Conservation (phyloP, 1,284 basidiomycete species). For the Flammula alnicola region DNA sequence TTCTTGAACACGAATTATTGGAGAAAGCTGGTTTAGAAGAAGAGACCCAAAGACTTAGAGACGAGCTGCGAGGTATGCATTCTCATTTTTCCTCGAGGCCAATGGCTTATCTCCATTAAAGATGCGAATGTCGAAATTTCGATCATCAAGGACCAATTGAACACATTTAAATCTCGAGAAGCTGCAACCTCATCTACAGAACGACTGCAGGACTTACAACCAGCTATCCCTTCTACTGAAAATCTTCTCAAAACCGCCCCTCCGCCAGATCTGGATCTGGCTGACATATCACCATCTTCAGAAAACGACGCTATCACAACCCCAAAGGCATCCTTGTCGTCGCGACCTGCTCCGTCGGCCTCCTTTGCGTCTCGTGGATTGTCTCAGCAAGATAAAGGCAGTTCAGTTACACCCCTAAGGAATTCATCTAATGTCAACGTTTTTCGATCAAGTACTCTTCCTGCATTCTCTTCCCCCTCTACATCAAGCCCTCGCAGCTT, state of each 20-base stretch:
- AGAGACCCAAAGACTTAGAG: slow-evolving; percentile 89
- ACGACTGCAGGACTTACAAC: slow-evolving; percentile 24
- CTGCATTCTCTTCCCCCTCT: slow-evolving; percentile 51
- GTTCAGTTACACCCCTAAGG: slow-evolving; percentile 44
- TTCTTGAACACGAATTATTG: slow-evolving; percentile 96
- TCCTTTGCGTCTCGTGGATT: slow-evolving; percentile 54
- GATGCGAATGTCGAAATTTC: slow-evolving; percentile 87
- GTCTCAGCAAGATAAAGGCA: slow-evolving; percentile 51
- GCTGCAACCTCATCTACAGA: slow-evolving; percentile 26
- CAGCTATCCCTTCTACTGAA: slow-evolving; percentile 44
- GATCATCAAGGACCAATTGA: slow-evolving; percentile 79
- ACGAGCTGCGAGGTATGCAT: slow-evolving; percentile 86
- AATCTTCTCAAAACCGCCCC: slow-evolving; percentile 60
- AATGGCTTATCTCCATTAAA: slow-evolving; percentile 38
- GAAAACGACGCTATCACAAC: slow-evolving; percentile 45
- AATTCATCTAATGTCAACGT: slow-evolving; percentile 52
- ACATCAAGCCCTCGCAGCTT: slow-evolving; percentile 47
- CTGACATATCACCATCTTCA: slow-evolving; percentile 55
- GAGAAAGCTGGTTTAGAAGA: slow-evolving; percentile 91
- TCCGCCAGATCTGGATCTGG: slow-evolving; percentile 64
- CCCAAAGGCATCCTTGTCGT: slow-evolving; percentile 37
- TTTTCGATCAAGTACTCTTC: slow-evolving; percentile 61
- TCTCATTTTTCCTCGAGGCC: slow-evolving; percentile 2
- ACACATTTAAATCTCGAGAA: slow-evolving; percentile 28
- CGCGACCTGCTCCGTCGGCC: slow-evolving; percentile 43